Conservation (phyloP, 1,139 yeast genomes). For the Nakaseomyces glabratus region DNA sequence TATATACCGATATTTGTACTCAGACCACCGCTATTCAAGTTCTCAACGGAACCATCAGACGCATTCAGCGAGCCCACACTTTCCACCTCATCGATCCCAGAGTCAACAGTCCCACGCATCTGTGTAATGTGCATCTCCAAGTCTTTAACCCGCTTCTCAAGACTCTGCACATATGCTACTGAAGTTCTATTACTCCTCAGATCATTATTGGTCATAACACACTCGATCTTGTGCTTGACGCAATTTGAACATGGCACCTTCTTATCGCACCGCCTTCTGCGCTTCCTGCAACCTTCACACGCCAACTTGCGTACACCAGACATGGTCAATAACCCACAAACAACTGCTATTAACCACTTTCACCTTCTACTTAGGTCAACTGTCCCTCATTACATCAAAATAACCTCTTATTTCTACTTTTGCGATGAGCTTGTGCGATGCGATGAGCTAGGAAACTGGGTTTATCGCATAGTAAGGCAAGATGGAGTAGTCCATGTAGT, state of each 20-base stretch:
- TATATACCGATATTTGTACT: slow-evolving; percentile 18
- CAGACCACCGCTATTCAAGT: no score
- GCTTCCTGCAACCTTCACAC: slow-evolving; percentile 44
- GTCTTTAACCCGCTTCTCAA: slow-evolving; percentile 24
- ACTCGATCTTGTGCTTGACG: slow-evolving; percentile 36
- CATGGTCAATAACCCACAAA: no score
- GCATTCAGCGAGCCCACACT: neutral
- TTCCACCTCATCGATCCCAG: neutral
- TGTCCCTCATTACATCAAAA: no score
- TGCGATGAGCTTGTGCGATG: no score
- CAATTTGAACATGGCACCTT: slow-evolving; percentile 44
- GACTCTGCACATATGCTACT: slow-evolving; percentile 37
- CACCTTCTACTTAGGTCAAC: no score
- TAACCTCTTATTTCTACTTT: no score
- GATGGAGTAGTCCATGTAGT: no score
- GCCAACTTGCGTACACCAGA: no score
- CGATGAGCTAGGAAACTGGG: no score
- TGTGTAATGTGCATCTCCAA: slow-evolving; percentile 14
- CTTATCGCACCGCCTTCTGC: slow-evolving; percentile 45
- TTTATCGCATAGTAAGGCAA: no score
- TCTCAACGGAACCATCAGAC: no score
- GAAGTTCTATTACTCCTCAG: slow-evolving; percentile 43
- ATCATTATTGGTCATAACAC: slow-evolving; percentile 40
- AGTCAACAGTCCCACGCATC: slow-evolving; percentile 12
- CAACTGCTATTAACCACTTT: no score